These are phyloP conservation scores for Alternaria arbusti DNA, from an alignment of 2,329 filamentous ascomycete genomes.

Conservation along the genomic window DNA sequence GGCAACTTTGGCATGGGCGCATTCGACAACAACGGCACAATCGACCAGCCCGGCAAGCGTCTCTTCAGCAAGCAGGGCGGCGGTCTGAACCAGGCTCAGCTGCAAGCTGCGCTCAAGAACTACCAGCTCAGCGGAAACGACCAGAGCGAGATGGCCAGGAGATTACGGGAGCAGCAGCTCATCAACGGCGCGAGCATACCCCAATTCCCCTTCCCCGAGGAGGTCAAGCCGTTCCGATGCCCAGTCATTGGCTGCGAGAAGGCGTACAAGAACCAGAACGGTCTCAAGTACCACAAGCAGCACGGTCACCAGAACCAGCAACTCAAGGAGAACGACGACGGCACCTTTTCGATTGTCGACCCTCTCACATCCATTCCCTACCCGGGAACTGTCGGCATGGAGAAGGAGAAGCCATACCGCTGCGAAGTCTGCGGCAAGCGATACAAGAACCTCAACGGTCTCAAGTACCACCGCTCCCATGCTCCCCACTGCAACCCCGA, in stretches of 20 bases:
- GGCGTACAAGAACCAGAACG: slow-evolving; percentile 99
- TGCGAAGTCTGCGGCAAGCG: slow-evolving; percentile 97
- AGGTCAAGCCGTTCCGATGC: slow-evolving; percentile 97
- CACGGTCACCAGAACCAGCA: slow-evolving; percentile 98
- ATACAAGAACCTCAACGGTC: slow-evolving; percentile 97
- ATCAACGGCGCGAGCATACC: slow-evolving; percentile 57
- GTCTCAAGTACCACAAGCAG: slow-evolving; percentile 86
- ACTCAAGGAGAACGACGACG: slow-evolving; percentile 93
- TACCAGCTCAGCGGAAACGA: slow-evolving; percentile 68
- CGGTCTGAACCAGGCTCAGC: slow-evolving; percentile 70
- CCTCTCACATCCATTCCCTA: slow-evolving; percentile 94
- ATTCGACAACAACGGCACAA: slow-evolving; percentile 57
- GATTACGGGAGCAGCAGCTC: slow-evolving; percentile 69
- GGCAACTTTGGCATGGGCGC: slow-evolving; percentile 51
- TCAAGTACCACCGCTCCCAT: slow-evolving; percentile 83
- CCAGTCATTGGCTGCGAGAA: slow-evolving; percentile 99
- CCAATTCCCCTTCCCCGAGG: slow-evolving; percentile 65
- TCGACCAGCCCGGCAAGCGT: slow-evolving; percentile 93
- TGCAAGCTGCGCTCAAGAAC: slow-evolving; percentile 76
- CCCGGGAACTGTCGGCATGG: slow-evolving; percentile 97
- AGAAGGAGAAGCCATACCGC: slow-evolving; percentile 98
- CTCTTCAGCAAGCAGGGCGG: slow-evolving; percentile 84
- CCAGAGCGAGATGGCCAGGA: slow-evolving; percentile 75
- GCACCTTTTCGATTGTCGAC: slow-evolving; percentile 97
- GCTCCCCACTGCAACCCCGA: slow-evolving; percentile 91